These are phyloP conservation scores for Ananas comosus DNA, from an alignment of 176 grass and related monocot genomes.

Conservation along the genomic window DNA sequence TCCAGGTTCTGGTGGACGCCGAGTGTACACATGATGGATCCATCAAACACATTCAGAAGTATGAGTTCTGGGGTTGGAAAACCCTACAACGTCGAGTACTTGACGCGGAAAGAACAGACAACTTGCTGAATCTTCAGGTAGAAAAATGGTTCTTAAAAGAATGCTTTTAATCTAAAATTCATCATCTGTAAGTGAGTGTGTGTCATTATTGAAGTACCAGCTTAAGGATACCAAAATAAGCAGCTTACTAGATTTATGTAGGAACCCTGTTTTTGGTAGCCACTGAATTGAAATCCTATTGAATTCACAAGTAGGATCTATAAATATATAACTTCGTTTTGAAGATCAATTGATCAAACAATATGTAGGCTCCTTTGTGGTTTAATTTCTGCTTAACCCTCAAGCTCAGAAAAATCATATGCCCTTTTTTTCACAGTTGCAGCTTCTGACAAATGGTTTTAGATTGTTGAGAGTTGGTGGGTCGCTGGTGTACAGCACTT, in stretches of 20 bases:
- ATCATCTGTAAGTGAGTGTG: too few species aligned
- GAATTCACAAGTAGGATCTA: background rate
- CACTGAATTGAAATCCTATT: too few species aligned
- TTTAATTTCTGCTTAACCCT: background rate
- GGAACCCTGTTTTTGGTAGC: too few species aligned
- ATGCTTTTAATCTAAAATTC: background rate
- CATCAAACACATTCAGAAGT: slow-evolving; percentile 91
- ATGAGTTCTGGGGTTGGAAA: slow-evolving; percentile 96
- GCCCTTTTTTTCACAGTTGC: slow-evolving; percentile 38
- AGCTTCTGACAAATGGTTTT: slow-evolving; percentile 80
- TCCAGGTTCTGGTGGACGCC: slow-evolving; percentile 87
- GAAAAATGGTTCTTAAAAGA: background rate
- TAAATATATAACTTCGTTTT: background rate
- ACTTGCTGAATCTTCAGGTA: slow-evolving; percentile 80
- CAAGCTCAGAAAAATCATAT: slow-evolving; percentile 1
- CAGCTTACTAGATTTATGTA: too few species aligned
- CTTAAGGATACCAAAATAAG: too few species aligned
- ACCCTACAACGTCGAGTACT: slow-evolving; percentile 79
- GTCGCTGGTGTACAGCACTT: slow-evolving; percentile 86
- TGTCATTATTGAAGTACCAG: too few species aligned
- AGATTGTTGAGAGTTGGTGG: slow-evolving; percentile 74
- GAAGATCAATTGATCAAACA: too few species aligned
- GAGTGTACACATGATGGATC: slow-evolving; percentile 99
- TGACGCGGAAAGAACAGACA: slow-evolving; percentile 82
- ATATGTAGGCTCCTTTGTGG: background rate